phyloP scores from a whole-genome alignment of 805 yeast genomes.

The Ogataea zsoltii region DNA sequence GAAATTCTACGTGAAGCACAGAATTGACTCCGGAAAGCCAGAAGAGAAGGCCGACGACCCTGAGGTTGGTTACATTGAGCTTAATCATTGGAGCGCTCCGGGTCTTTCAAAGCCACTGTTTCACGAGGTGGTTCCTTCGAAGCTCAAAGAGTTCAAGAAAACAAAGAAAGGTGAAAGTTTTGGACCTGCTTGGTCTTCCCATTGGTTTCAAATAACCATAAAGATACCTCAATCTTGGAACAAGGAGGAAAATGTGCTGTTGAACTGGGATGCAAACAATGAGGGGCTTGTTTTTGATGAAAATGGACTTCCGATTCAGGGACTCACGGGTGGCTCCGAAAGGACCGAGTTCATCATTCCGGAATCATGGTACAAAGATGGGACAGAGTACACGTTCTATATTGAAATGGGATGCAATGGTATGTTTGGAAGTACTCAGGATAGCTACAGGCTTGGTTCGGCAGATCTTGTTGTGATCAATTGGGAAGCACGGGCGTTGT shows the following conservation, averaged over 20 bases:
- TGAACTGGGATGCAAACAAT: slow-evolving; percentile 83
- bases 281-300: slow-evolving; percentile 80
- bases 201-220: slow-evolving; percentile 79
- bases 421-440: slow-evolving; percentile 72
- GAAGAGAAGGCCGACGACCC: slow-evolving; percentile 24
- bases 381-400: slow-evolving; percentile 65
- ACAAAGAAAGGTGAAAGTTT: slow-evolving; percentile 72
- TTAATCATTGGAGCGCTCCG: slow-evolving; percentile 74
- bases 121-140: slow-evolving; percentile 51
- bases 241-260: slow-evolving; percentile 52
- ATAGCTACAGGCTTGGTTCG: slow-evolving; percentile 60
- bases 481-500: slow-evolving; percentile 72
- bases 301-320: slow-evolving; percentile 72
- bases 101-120: slow-evolving; percentile 65
- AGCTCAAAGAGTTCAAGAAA: slow-evolving; percentile 50
- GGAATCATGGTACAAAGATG: slow-evolving; percentile 43
- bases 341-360: slow-evolving; percentile 76
- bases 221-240: slow-evolving; percentile 65
- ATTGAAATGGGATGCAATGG: slow-evolving; percentile 93
- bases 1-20: slow-evolving; percentile 66
- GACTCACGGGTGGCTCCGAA: slow-evolving; percentile 84
- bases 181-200: slow-evolving; percentile 97
- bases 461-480: slow-evolving; percentile 86
- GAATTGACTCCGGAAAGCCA: slow-evolving; percentile 45
- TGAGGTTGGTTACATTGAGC: slow-evolving; percentile 48